These are phyloP conservation scores for Kurtzmaniella quercitrusa DNA, from an alignment of 1,139 yeast species.

Conservation along the genomic window DNA sequence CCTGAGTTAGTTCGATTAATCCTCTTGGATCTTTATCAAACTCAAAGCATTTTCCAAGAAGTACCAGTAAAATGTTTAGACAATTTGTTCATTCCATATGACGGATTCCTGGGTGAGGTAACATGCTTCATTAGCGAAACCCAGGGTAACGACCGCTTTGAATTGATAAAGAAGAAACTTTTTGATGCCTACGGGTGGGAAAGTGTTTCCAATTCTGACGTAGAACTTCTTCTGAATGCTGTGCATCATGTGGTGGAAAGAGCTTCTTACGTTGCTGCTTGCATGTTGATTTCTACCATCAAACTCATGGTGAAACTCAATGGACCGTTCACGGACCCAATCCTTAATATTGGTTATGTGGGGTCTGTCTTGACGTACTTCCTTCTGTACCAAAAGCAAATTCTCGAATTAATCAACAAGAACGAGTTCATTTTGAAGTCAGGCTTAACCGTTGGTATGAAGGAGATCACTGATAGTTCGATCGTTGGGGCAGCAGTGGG, in stretches of 20 bases:
- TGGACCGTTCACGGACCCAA: conserved; percentile 10
- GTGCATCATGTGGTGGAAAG: conserved; percentile 29
- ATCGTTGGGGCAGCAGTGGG: conserved; percentile 48
- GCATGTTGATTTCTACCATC: conserved; percentile 30
- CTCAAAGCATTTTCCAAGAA: conserved; percentile 26
- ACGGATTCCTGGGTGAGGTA: conserved; percentile 38
- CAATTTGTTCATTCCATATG: conserved; percentile 18
- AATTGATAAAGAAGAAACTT: conserved; percentile 18
- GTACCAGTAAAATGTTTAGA: conserved; percentile 8
- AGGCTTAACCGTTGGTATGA: conserved; percentile 32
- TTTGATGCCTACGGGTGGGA: conserved; percentile 22
- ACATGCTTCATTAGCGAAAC: conserved; percentile 35
- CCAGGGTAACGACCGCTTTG: conserved; percentile 11
- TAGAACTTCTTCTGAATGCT: conserved; percentile 22
- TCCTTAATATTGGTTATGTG: conserved; percentile 34
- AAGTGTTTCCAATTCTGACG: conserved; percentile 20
- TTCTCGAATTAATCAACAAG: conserved; percentile 26
- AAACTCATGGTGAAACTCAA: conserved; percentile 32
- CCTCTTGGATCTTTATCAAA: conserved; percentile 28
- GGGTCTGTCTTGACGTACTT: conserved; percentile 41
- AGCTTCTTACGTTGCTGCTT: conserved; percentile 41
- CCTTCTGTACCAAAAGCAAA: conserved; percentile 27
- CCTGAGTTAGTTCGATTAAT: conserved; percentile 48
- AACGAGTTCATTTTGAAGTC: conserved; percentile 22
- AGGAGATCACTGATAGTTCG: conserved; percentile 39